Conservation (phyloP, 2,329 filamentous ascomycete genomes). For the Xylariaceae sp. region DNA sequence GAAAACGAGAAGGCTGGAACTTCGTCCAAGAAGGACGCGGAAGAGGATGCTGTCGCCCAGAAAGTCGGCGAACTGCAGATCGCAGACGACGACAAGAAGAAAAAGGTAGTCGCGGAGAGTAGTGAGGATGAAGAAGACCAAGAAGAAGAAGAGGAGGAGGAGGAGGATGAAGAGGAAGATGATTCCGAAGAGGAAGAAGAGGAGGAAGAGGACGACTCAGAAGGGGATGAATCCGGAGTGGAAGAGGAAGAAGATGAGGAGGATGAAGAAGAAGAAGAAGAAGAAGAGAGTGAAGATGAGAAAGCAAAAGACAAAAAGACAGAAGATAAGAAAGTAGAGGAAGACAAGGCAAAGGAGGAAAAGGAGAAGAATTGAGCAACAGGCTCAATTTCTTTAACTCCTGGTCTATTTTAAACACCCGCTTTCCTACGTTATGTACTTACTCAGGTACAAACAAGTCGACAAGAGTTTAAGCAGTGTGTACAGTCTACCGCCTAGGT, state of each 20-base stretch:
- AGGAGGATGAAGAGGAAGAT: slow-evolving; percentile 32
- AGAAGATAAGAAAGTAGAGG: slow-evolving; percentile 9
- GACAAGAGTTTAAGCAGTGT: no score
- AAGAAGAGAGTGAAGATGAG: slow-evolving; percentile 18
- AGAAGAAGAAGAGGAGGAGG: background rate
- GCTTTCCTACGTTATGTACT: no score
- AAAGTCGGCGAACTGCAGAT: slow-evolving; percentile 1
- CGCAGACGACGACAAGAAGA: slow-evolving; percentile 10
- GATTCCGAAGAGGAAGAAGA: slow-evolving; percentile 36
- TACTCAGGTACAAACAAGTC: no score
- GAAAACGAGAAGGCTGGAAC: slow-evolving; percentile 33
- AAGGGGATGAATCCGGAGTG: no score
- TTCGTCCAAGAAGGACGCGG: slow-evolving; percentile 19
- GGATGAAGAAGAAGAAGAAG: slow-evolving; percentile 19
- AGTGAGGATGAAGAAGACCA: background rate
- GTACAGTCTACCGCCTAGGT: no score
- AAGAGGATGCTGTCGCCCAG: slow-evolving; percentile 9
- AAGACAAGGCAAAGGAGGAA: no score
- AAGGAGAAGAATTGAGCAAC: no score
- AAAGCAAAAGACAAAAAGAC: slow-evolving; percentile 17
- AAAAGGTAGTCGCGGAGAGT: slow-evolving; percentile 4
- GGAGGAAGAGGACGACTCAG: slow-evolving; percentile 35
- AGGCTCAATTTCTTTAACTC: no score
- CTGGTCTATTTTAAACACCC: no score
- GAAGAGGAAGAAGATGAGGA: slow-evolving; percentile 27